Evolutionary conservation across 2,329 filamentous ascomycete genomes (phyloP).

Genomic region (Trichoderma oligosporum): DNA sequence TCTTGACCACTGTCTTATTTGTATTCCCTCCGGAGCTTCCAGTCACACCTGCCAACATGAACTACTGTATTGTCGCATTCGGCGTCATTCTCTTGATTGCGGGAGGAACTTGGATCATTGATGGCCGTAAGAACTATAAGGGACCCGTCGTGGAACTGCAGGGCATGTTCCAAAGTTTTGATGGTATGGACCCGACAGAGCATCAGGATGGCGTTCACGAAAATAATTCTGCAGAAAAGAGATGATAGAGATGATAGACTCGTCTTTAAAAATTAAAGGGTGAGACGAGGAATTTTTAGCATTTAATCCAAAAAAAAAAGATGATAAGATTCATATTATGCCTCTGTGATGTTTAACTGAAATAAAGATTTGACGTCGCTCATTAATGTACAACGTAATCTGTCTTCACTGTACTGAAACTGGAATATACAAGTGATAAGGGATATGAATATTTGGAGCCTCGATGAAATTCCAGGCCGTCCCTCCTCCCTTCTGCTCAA

Average conservation of each 20-base stretch:
- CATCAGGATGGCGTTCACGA: not conserved
- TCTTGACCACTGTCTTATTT: slow-evolving; percentile 71
- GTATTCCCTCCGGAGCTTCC: slow-evolving; percentile 67
- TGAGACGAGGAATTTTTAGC: not conserved
- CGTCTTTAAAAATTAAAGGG: not conserved
- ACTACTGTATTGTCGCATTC: slow-evolving; percentile 49
- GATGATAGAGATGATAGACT: not conserved
- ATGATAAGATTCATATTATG: not conserved
- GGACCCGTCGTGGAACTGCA: slow-evolving; percentile 28
- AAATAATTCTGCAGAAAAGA: slow-evolving; percentile 8
- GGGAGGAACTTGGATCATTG: slow-evolving; percentile 44
- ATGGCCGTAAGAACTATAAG: slow-evolving; percentile 46
- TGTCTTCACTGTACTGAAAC: not conserved
- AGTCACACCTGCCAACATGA: slow-evolving; percentile 66
- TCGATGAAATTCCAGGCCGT: slow-evolving; percentile 17
- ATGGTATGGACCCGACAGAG: slow-evolving; percentile 5
- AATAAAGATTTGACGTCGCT: not conserved
- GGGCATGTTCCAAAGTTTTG: slow-evolving; percentile 6
- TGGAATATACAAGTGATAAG: not conserved
- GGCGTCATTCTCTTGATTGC: slow-evolving; percentile 46
- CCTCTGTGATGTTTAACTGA: not conserved
- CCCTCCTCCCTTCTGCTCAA: not conserved
- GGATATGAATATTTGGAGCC: not conserved
- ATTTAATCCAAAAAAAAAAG: not conserved
- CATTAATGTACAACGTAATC: not conserved